Evolutionary conservation across 352 stramenopile genomes (phyloP).

Genomic region (Peronospora tabacina): DNA sequence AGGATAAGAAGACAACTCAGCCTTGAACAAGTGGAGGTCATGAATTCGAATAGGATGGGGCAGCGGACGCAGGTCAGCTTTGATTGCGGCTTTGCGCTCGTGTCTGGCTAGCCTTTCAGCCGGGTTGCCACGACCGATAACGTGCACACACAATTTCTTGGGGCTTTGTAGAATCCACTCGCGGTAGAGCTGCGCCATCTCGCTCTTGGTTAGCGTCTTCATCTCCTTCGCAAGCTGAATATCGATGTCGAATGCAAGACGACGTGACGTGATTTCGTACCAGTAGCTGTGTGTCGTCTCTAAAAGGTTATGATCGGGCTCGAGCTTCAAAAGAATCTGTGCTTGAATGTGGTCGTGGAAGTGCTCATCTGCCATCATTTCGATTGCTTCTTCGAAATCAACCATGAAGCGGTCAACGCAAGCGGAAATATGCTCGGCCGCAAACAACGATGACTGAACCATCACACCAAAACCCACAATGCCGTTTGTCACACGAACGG

Average conservation of each 20-base stretch:
- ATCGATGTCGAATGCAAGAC: constrained; percentile 70
- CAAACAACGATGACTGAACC: constrained; percentile 76
- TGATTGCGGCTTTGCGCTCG: constrained; percentile 28
- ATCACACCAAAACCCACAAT: constrained; percentile 79
- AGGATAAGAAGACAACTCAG: constrained; percentile 43
- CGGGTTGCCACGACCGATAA: constrained; percentile 45
- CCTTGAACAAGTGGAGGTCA: constrained; percentile 64
- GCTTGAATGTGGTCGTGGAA: constrained; percentile 78
- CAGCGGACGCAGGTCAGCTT: constrained; percentile 19
- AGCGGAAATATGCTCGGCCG: constrained; percentile 47
- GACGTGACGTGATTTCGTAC: constrained; percentile 70
- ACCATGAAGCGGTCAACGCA: constrained; percentile 69
- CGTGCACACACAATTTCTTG: constrained; percentile 60
- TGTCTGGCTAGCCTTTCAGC: constrained; percentile 32
- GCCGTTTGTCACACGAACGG: constrained; percentile 67
- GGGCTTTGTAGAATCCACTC: constrained; percentile 55
- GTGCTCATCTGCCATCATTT: constrained; percentile 52
- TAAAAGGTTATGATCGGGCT: constrained; percentile 75
- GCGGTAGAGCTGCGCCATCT: constrained; percentile 53
- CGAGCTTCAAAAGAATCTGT: constrained; percentile 71
- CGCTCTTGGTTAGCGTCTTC: constrained; percentile 54
- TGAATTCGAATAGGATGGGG: constrained; percentile 31
- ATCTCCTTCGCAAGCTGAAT: constrained; percentile 61
- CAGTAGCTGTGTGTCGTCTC: constrained; percentile 71
- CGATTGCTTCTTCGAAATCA: constrained; percentile 72